These are phyloP conservation scores for Marasmius fiardii DNA, from an alignment of 1,284 basidiomycete species.

Conservation along the genomic window DNA sequence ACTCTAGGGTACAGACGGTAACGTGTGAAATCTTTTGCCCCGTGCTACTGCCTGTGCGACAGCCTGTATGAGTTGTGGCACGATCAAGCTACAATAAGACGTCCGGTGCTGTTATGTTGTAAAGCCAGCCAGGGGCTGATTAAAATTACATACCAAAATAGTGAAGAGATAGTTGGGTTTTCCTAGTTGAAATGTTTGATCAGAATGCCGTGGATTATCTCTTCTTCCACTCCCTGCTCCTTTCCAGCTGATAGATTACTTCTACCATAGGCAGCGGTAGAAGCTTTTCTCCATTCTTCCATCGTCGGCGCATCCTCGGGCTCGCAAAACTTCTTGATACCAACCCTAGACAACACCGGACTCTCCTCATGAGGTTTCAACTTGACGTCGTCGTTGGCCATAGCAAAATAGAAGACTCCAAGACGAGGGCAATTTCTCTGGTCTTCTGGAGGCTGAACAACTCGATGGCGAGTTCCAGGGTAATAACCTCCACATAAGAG, in stretches of 20 bases:
- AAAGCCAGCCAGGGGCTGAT: too few relatives aligned
- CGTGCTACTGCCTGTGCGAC: too few relatives aligned
- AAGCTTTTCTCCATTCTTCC: slow-evolving; percentile 12
- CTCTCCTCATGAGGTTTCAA: slow-evolving; percentile 4
- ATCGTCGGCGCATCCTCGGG: slow-evolving; percentile 8
- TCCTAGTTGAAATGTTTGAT: slow-evolving; percentile 10
- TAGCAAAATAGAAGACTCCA: slow-evolving; percentile 14
- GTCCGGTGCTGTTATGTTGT: too few relatives aligned
- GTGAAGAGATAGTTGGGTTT: too few relatives aligned
- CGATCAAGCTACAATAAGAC: too few relatives aligned
- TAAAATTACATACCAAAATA: too few relatives aligned
- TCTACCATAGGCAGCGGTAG: slow-evolving; percentile 9
- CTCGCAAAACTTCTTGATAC: slow-evolving; percentile 2
- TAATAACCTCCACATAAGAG: slow-evolving; percentile 11
- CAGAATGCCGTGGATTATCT: slow-evolving; percentile 8
- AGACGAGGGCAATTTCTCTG: slow-evolving; percentile 9
- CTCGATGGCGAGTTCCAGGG: slow-evolving; percentile 11
- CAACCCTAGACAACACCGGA: background rate
- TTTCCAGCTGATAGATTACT: slow-evolving; percentile 8
- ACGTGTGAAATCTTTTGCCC: too few relatives aligned
- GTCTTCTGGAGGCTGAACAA: slow-evolving; percentile 12
- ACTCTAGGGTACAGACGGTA: too few relatives aligned
- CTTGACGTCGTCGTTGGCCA: slow-evolving; percentile 13
- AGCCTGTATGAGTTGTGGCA: too few relatives aligned
- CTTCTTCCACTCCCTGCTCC: slow-evolving; percentile 10